Base-by-base conservation (phyloP, 345 rosid genomes). In the Hibiscus mutabilis region DNA sequence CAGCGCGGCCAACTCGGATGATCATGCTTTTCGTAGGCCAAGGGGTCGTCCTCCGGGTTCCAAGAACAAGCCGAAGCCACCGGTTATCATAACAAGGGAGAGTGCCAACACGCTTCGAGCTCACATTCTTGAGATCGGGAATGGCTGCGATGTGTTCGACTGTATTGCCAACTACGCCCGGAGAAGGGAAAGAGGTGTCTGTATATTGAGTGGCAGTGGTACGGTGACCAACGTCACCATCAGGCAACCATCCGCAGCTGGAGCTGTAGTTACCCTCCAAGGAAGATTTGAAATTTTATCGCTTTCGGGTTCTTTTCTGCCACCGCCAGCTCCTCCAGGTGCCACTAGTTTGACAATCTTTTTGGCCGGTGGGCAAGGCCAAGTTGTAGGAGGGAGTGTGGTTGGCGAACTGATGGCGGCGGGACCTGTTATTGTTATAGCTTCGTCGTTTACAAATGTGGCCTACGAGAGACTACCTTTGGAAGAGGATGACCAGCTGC, bases 31-130 rank as follows among this genome's bases (percentile, higher is more conserved):
- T 10, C 85, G 98, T 12, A 77, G 98, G 59, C 93, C 96, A n/a
- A 85, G 96, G 19, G 98, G 98, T 4, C 88, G 98, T 2, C 98
- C 98, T 0, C 84, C 96, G 0, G 98, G 98, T 8, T 94, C 98
- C 5, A 94, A 91, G 77, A 94, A 94, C 87, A 94, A 91, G 73
- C 84, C 96, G 0, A 94, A 90, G 69, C 97, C 97, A 3, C 95
- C 98, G 0, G 95, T 94, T 29, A 91, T 94, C 24, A 89, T 94
- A 66, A 91, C 98, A 15, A 79, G 97, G 21, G 98, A 94, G 82
- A 94, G 98, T 74, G 96, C 98, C 19, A 91, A 94, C 82, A 90
- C 96, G 7, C 93, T 94, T 6, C 87, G 97, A 61, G 98, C 97
- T 29, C 98, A 94, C 91, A 91, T 94, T 84, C 87, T 94, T 9